Conservation (phyloP, 2,329 filamentous ascomycete species). For the Apiospora koreana region DNA sequence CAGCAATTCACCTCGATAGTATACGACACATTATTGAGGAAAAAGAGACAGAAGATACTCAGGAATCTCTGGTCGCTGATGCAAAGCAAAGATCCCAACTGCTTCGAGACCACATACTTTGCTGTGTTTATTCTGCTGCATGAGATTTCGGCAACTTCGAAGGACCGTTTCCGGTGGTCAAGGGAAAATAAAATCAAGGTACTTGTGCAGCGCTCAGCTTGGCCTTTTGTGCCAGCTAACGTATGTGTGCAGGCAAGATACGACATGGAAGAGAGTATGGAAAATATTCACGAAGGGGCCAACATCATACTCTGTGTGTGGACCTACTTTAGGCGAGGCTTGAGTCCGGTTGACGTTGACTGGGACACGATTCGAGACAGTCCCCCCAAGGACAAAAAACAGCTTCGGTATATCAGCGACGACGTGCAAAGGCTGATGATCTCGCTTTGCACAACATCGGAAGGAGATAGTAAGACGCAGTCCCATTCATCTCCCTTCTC, state of each 20-base stretch:
- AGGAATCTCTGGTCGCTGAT: conserved; percentile 30
- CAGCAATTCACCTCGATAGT: conserved; percentile 33
- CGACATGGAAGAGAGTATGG: conserved; percentile 41
- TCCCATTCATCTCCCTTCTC: no score
- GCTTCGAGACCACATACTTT: conserved; percentile 32
- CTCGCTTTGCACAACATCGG: not conserved
- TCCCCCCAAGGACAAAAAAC: conserved; percentile 14
- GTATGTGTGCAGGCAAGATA: conserved; percentile 34
- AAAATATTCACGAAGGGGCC: conserved; percentile 45
- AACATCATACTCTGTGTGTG: conserved; percentile 50
- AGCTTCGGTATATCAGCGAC: not conserved
- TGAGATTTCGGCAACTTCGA: conserved; percentile 40
- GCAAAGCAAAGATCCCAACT: conserved; percentile 24
- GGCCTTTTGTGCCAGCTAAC: not conserved
- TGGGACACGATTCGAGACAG: conserved; percentile 29
- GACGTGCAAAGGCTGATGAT: not conserved
- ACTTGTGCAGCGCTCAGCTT: not conserved
- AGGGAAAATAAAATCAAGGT: conserved; percentile 33
- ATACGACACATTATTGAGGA: conserved; percentile 23
- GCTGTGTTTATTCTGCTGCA: conserved; percentile 34
- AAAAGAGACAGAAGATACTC: conserved; percentile 26
- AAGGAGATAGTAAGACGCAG: not conserved
- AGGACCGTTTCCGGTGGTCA: conserved; percentile 45
- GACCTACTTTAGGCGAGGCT: conserved; percentile 49
- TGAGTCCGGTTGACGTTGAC: conserved; percentile 30